These are phyloP conservation scores for Solanum gandarillasii DNA, from an alignment of 257 asterid genomes.

Conservation along the genomic window DNA sequence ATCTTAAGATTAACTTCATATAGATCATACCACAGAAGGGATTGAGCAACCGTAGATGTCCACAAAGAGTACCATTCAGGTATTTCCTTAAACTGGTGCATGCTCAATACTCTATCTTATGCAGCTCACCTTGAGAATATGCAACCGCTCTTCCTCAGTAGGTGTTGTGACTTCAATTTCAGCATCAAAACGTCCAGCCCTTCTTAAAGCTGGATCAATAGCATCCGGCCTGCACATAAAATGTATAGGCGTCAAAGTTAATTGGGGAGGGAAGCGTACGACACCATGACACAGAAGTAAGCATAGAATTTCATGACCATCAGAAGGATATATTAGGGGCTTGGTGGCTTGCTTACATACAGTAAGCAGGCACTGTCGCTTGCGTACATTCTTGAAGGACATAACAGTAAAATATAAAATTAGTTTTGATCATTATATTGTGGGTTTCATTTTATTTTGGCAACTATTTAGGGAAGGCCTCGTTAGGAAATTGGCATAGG, in stretches of 20 bases:
- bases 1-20: not conserved
- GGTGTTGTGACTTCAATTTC: conserved; percentile 95
- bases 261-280: not conserved
- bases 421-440: not conserved
- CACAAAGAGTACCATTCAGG: not conserved
- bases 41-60: not conserved
- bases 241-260: not conserved
- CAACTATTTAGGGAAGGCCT: not conserved
- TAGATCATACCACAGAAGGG: not conserved
- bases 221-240: conserved; percentile 58
- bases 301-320: not conserved
- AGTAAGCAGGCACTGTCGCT: not conserved
- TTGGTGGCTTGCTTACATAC: not conserved
- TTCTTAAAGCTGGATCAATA: conserved; percentile 89
- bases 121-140: conserved; percentile 55
- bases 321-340: not conserved
- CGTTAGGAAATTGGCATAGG: not conserved
- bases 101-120: not conserved
- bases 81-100: not conserved
- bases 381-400: not conserved
- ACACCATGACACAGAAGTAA: not conserved
- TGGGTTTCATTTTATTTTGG: not conserved
- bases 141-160: conserved; percentile 69
- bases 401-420: not conserved
- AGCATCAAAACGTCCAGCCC: conserved; percentile 89